Base-by-base conservation (phyloP, 2,329 filamentous ascomycete genomes). In the Colletotrichum theobromicola region DNA sequence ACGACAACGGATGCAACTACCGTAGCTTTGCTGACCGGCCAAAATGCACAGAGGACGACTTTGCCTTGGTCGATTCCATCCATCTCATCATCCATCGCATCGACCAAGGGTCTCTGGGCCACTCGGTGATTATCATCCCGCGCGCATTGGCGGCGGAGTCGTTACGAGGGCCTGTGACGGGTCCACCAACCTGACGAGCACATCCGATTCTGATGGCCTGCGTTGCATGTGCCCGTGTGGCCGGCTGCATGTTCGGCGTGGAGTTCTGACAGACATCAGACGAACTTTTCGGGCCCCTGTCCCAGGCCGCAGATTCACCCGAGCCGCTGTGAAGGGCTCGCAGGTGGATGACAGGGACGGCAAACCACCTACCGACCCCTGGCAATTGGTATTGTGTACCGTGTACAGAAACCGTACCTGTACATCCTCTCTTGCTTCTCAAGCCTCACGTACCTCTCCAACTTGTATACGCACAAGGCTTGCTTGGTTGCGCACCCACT, bases 121-220 rank as follows among this genome's bases (percentile, higher is more conserved):
- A 61, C 35, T 67, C 32, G 67, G 67, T 67, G 68, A 72, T 72
- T 71, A 74, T 71, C 72, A 61, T 74, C 72, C 72, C 72, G 72
- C 61, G 28, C 72, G 68, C 72, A 72, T 74, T 67, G 72, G 72
- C 53, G 57, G 72, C 67, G 72, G 72, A 46, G 70, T 73, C 35
- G 73, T 73, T 67, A 73, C 73, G 73, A 73, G 65, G 58, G 57
- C 63, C 58, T 73, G 73, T 58, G 57, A 53, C 65, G 64, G 70
- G 70, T 67, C 70, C 73, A 73, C 73, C 73, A 63, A 69, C 73
- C 68, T 74, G 72, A 72, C 72, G 62, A 72, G 58, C 68, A 69
- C 72, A 72, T 74, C 72, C 71, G 67, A 61, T 42, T 74, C 67
- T 62, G 67, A 62, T 55, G 28, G 71, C 26, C 30, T 67, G 68